Conservation (phyloP, 2,329 filamentous ascomycete species). For the Alternaria infectoria region DNA sequence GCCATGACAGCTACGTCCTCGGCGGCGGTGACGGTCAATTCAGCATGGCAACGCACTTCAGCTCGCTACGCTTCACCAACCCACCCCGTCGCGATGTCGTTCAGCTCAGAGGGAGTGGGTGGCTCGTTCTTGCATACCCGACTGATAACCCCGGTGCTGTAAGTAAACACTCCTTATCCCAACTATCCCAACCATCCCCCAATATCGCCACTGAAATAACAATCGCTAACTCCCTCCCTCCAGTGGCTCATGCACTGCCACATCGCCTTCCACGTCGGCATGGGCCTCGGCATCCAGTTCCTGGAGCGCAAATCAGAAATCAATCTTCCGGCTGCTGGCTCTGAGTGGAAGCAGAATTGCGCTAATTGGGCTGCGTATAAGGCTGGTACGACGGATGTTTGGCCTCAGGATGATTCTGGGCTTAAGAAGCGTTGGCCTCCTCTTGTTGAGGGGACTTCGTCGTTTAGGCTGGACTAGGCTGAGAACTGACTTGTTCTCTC, state of each 20-base stretch:
- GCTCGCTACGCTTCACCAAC: conserved; percentile 42
- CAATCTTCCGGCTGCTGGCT: conserved; percentile 23
- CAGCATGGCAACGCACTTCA: conserved; percentile 13
- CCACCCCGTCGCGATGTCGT: conserved; percentile 46
- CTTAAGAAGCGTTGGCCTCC: conserved; percentile 43
- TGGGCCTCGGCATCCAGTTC: conserved; percentile 36
- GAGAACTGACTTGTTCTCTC: too few relatives aligned
- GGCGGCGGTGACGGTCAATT: conserved; percentile 43
- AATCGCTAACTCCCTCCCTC: neutral
- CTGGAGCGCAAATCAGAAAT: conserved; percentile 32
- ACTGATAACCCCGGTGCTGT: conserved; percentile 57
- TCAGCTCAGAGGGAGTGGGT: conserved; percentile 40
- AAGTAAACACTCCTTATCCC: neutral
- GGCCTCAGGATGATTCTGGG: conserved; percentile 50
- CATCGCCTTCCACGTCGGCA: conserved; percentile 38
- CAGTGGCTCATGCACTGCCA: conserved; percentile 40
- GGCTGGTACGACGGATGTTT: conserved; percentile 27
- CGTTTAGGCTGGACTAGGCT: conserved; percentile 1
- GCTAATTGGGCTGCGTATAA: conserved; percentile 30
- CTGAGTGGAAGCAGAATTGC: conserved; percentile 37
- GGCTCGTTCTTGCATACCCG: conserved; percentile 58
- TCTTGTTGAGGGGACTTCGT: conserved; percentile 1
- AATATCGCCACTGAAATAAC: neutral
- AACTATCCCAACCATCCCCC: neutral
- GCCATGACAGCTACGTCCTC: conserved; percentile 34